Conservation (phyloP, 1,284 basidiomycete species). For the Ceratobasidium sp. region DNA sequence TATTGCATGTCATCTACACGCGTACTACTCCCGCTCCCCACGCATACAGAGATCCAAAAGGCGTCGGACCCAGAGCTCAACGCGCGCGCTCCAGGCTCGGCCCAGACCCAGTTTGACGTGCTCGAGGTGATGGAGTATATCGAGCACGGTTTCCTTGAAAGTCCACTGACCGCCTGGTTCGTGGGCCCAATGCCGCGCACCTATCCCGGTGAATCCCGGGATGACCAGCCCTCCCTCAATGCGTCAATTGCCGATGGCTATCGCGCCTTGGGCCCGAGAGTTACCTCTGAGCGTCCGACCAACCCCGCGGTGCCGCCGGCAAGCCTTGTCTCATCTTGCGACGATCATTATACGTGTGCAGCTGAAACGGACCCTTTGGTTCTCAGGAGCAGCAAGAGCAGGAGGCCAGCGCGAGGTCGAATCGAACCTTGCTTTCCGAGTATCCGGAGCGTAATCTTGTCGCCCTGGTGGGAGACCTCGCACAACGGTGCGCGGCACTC, state of each 20-base stretch:
- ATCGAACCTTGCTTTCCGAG: conserved; percentile 37
- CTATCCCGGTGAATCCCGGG: conserved; percentile 64
- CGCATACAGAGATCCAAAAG: conserved; percentile 52
- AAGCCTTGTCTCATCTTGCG: conserved; percentile 32
- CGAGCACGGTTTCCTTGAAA: conserved; percentile 71
- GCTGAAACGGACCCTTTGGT: conserved; percentile 40
- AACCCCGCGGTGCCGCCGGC: conserved; percentile 14
- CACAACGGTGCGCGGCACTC: conserved; percentile 66
- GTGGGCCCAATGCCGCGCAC: conserved; percentile 69
- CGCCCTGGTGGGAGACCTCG: conserved; percentile 69
- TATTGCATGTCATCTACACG: background rate
- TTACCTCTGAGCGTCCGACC: conserved; percentile 30
- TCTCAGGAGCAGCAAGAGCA: conserved; percentile 14
- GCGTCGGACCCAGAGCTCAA: conserved; percentile 46
- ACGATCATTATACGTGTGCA: conserved; percentile 28
- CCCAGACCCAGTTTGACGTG: conserved; percentile 67
- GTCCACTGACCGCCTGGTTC: conserved; percentile 81
- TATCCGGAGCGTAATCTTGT: conserved; percentile 71
- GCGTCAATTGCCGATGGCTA: conserved; percentile 62
- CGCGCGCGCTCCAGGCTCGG: conserved; percentile 54
- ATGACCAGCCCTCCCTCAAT: conserved; percentile 55
- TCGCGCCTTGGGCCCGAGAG: conserved; percentile 53
- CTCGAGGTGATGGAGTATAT: conserved; percentile 83
- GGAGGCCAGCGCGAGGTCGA: conserved; percentile 34
- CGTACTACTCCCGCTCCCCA: conserved; percentile 6